These are phyloP conservation scores for Purpureocillium takamizusanense DNA, from an alignment of 2,329 filamentous ascomycete species.

Conservation along the genomic window DNA sequence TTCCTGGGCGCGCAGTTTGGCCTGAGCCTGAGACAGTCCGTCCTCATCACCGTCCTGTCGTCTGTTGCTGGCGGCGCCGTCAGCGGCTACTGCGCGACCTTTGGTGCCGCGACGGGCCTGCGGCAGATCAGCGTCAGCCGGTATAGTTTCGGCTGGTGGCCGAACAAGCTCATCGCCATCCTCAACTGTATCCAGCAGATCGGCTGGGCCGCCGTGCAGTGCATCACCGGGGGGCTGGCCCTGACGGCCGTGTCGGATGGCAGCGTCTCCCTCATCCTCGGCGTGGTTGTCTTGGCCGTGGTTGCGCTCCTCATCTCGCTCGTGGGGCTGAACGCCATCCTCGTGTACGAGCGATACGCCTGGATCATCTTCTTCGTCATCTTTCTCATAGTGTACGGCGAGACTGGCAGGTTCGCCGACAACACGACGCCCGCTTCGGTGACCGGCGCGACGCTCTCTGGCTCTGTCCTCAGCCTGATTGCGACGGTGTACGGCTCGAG, in stretches of 20 bases:
- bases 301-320: conserved; percentile 41
- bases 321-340: conserved; percentile 38
- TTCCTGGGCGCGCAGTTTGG: conserved; percentile 41
- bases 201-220: conserved; percentile 41
- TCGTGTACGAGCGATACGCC: conserved; percentile 40
- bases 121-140: conserved; percentile 41
- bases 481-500: conserved; percentile 38
- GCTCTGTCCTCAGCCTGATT: conserved; percentile 30
- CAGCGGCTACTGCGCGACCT: conserved; percentile 38
- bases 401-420: conserved; percentile 32
- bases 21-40: conserved; percentile 31
- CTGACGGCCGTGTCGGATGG: conserved; percentile 36
- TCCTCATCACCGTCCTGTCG: conserved; percentile 35
- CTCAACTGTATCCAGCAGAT: conserved; percentile 29
- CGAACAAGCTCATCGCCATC: conserved; percentile 37
- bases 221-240: conserved; percentile 40
- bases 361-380: conserved; percentile 38
- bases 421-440: conserved; percentile 20
- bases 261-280: conserved; percentile 36
- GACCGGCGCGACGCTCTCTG: conserved; percentile 27
- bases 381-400: conserved; percentile 39
- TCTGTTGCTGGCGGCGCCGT: conserved; percentile 26
- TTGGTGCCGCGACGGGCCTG: conserved; percentile 39
- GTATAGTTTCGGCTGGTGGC: conserved; percentile 42
- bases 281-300: conserved; percentile 42